Evolutionary conservation across 768 basidiomycete genomes (phyloP).

Genomic region (Hygrophorus pudorinus): DNA sequence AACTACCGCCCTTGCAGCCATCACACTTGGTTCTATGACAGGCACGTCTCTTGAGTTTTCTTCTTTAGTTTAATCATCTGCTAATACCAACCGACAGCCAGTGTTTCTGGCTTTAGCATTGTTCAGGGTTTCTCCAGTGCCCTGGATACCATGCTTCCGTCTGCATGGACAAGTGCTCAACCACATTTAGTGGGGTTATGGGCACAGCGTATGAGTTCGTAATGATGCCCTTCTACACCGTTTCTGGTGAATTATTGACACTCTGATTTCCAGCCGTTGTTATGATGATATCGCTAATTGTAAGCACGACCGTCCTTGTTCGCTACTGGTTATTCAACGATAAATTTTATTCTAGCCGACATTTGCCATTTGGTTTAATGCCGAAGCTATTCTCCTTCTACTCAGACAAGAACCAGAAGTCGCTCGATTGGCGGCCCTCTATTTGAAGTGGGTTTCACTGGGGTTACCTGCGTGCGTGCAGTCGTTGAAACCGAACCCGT

Average conservation of each 20-base stretch:
- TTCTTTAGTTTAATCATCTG: not conserved
- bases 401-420: slow-evolving; percentile 80
- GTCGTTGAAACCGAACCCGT: not conserved
- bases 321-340: not conserved
- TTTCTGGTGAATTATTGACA: not conserved
- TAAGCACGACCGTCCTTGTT: slow-evolving; percentile 28
- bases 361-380: slow-evolving; percentile 68
- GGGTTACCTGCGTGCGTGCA: slow-evolving; percentile 48
- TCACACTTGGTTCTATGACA: slow-evolving; percentile 41
- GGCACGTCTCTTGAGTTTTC: slow-evolving; percentile 20
- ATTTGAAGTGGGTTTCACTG: slow-evolving; percentile 65
- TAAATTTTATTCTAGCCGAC: slow-evolving; percentile 31
- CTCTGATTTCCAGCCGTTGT: slow-evolving; percentile 42
- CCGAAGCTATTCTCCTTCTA: slow-evolving; percentile 66
- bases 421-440: slow-evolving; percentile 63
- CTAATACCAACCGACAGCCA: slow-evolving; percentile 26
- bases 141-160: slow-evolving; percentile 88
- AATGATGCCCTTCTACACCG: not conserved
- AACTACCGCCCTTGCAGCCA: slow-evolving; percentile 59
- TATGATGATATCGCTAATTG: slow-evolving; percentile 46
- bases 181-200: slow-evolving; percentile 84
- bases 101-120: slow-evolving; percentile 68
- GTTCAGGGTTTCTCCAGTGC: slow-evolving; percentile 76
- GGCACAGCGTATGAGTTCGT: slow-evolving; percentile 79
- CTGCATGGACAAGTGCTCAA: slow-evolving; percentile 86